Base-by-base conservation (phyloP, 805 yeast genomes). In the Zygotorulaspora chibaensis region DNA sequence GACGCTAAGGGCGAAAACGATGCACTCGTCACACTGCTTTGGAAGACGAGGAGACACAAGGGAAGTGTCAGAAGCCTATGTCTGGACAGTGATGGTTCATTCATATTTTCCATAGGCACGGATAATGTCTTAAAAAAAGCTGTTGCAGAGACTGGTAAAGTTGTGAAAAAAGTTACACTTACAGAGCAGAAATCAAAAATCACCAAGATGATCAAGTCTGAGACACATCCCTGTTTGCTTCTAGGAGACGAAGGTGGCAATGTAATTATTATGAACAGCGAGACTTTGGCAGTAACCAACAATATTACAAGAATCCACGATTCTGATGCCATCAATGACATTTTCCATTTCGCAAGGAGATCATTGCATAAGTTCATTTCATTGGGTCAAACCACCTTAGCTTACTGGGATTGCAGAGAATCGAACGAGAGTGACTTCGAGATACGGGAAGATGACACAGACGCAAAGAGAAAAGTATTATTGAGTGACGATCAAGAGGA, bases 21-120 rank as follows among this genome's bases (percentile, higher is more conserved):
- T 18, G 61, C 58, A 4, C 65, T 63, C 10, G 59, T 72, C 3
- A 60, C 66, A 3, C 57, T 75, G 23, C 45, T 65, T 1, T 91
- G 99, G 99, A 78, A 83, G 45, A 90, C 97, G 0, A 86, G 79
- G 57, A 76, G 98, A 61, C 98, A 91, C 61, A 89, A 88, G 63
- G 90, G 88, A 1, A 83, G 95, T 52, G 87, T 95, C 49, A 70
- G 99, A 35, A 78, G 84, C 3, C 68, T 87, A 2, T 69, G 78
- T 7, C 82, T 87, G 62, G 77, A 80, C 30, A 70, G 75, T 1
- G 61, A 66, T 5, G 74, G 75, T n/a, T 74, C 75, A 26, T 64
- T 65, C 45, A 43, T 89, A 0, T 86, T 72, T 57, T 74, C 95
- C 0, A 79, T 81, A 15, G 98, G 98, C 0, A 76, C 85, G 0